Conservation (phyloP, 192 early-diverging fungal genomes). For the Backusella psychrophila region DNA sequence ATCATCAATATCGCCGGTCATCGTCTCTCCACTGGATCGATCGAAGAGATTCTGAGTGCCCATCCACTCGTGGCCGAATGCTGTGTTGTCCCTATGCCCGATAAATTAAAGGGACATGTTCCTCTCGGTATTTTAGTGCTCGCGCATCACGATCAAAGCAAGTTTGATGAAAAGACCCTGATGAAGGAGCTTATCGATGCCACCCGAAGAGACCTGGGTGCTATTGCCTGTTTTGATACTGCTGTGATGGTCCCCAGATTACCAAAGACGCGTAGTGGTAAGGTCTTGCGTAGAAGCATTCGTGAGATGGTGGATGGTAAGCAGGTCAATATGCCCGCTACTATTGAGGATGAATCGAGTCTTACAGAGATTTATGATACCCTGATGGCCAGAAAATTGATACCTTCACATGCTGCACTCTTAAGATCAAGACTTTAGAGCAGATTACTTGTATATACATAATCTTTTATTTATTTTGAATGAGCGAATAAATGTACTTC, state of each 20-base stretch:
- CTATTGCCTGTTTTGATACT: conserved; percentile 79
- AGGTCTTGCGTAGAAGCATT: conserved; percentile 77
- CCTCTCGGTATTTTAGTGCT: conserved; percentile 64
- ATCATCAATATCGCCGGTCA: conserved; percentile 86
- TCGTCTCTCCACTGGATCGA: conserved; percentile 74
- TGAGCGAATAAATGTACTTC: neutral
- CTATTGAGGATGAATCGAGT: conserved; percentile 75
- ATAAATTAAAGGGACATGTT: conserved; percentile 66
- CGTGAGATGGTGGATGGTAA: conserved; percentile 70
- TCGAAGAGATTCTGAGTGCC: conserved; percentile 72
- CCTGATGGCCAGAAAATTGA: conserved; percentile 4
- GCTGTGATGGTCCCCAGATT: conserved; percentile 65
- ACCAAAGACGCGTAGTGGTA: conserved; percentile 86
- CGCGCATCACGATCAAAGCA: conserved; percentile 25
- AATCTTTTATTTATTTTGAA: neutral
- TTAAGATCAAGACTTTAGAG: conserved; percentile 1
- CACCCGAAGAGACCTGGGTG: conserved; percentile 70
- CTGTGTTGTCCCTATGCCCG: conserved; percentile 65
- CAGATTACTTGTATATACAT: neutral
- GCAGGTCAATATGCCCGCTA: conserved; percentile 65
- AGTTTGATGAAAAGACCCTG: conserved; percentile 7
- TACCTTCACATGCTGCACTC: neutral
- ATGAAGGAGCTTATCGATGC: conserved; percentile 55
- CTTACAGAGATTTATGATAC: conserved; percentile 45
- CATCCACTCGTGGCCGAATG: conserved; percentile 67